These are phyloP conservation scores for Gentiana dahurica DNA, from an alignment of 257 asterid genomes.

Conservation along the genomic window DNA sequence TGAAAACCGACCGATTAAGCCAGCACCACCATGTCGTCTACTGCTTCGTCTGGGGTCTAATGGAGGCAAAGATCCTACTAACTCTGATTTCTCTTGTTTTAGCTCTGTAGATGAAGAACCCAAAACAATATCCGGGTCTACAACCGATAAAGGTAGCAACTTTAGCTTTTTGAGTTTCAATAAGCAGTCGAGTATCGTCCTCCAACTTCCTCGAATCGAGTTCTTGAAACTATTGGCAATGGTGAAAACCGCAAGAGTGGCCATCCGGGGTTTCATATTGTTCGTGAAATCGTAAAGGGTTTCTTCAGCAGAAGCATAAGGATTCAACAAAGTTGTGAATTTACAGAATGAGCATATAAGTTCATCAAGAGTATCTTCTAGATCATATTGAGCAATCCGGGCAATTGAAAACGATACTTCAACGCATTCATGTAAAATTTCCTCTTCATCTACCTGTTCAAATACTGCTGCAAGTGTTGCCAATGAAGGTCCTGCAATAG, in stretches of 20 bases:
- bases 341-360: conserved; percentile 73
- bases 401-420: conserved; percentile 76
- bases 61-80: conserved; percentile 16
- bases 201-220: conserved; percentile 83
- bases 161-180: conserved; percentile 83
- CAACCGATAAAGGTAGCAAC: conserved; percentile 58
- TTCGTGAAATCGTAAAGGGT: conserved; percentile 70
- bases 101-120: conserved; percentile 7
- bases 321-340: conserved; percentile 70
- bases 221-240: conserved; percentile 68
- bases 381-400: conserved; percentile 69
- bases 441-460: conserved; percentile 79
- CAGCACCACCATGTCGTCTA: conserved; percentile 21
- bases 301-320: conserved; percentile 77
- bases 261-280: conserved; percentile 86
- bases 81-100: conserved; percentile 14
- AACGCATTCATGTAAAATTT: conserved; percentile 67
- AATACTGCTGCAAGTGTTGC: conserved; percentile 84
- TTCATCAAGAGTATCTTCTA: conserved; percentile 84
- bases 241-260: conserved; percentile 76
- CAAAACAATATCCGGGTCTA: conserved; percentile 35
- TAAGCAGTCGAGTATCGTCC: conserved; percentile 75
- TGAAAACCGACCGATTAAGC: conserved; percentile 51
- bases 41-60: conserved; percentile 29
- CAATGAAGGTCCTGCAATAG: conserved; percentile 78